Conservation (phyloP, 129 eudicot species). For the Helianthus annuus region HanXRQr2.0-SUNRISE NC_035447.2:117229977-117230476, state of each 20-base stretch:
- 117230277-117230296: too few relatives aligned
- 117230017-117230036: too few relatives aligned
- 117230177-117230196: neutral
- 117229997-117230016: too few relatives aligned
- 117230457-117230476: too few relatives aligned
- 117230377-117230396: neutral
- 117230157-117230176: too few relatives aligned
- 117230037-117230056: too few relatives aligned
- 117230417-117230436: neutral
- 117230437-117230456: too few relatives aligned
- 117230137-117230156: neutral
- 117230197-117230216: constrained; percentile 19
- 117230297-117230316: too few relatives aligned
- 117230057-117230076: too few relatives aligned
- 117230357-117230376: neutral
- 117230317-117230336: too few relatives aligned
- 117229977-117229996: neutral
- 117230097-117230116: neutral
- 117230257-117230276: too few relatives aligned
- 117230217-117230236: neutral
- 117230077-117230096: neutral
- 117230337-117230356: neutral
- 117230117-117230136: neutral
- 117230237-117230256: neutral
- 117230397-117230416: neutral